phyloP scores from a whole-genome alignment of 164 flowering plant genomes.

The Buxus sempervirens region DNA sequence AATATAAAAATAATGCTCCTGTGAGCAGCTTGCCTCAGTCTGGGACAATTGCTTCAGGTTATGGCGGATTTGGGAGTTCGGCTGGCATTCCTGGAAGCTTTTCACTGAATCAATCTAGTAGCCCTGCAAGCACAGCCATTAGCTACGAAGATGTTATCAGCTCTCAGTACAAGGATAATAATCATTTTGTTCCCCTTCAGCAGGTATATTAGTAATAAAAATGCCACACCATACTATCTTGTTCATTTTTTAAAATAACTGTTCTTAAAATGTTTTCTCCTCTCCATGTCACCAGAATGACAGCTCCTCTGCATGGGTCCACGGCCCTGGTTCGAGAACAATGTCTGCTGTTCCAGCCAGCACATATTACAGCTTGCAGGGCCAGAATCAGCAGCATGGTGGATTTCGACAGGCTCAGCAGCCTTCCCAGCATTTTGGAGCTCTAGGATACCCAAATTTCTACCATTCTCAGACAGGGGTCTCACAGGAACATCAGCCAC shows the following conservation, averaged over 20 bases:
- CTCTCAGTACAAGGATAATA: constrained; percentile 83
- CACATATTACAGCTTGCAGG: constrained; percentile 73
- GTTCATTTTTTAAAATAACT: neutral
- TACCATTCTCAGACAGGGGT: constrained; percentile 77
- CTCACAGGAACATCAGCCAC: constrained; percentile 77
- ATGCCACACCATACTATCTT: neutral
- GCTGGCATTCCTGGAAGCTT: constrained; percentile 60
- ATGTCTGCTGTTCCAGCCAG: constrained; percentile 64
- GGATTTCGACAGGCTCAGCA: constrained; percentile 80
- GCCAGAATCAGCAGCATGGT: constrained; percentile 62
- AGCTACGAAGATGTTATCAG: constrained; percentile 72
- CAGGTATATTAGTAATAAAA: constrained; percentile 43
- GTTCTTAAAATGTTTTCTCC: neutral
- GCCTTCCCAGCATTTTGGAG: constrained; percentile 70
- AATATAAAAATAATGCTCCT: constrained; percentile 70
- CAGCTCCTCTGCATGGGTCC: constrained; percentile 57
- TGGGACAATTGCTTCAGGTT: constrained; percentile 70
- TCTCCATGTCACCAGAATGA: no score
- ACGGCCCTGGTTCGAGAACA: constrained; percentile 76
- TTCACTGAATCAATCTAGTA: constrained; percentile 57
- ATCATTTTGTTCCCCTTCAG: constrained; percentile 63
- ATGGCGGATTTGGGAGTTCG: constrained; percentile 77
- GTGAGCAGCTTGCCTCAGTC: constrained; percentile 79
- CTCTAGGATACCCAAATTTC: constrained; percentile 66
- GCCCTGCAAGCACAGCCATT: constrained; percentile 53